Conservation (phyloP, 441 rosid species). For the Melastoma candidum region DNA sequence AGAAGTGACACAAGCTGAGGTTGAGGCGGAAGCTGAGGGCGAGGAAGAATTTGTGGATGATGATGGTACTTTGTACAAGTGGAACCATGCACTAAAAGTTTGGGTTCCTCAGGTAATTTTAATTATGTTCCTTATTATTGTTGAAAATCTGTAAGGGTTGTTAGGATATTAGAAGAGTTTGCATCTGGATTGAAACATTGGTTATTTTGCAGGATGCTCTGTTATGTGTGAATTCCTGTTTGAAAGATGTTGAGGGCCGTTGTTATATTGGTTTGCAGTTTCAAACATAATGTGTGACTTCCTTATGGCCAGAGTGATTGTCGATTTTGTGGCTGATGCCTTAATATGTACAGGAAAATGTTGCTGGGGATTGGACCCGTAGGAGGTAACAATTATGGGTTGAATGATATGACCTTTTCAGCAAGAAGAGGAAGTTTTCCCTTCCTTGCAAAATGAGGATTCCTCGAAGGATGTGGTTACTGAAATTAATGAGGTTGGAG, state of each 20-base stretch:
- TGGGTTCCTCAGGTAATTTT: conserved; percentile 86
- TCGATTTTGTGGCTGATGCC: too few species aligned
- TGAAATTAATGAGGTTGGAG: conserved; percentile 20
- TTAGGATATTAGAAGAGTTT: not conserved
- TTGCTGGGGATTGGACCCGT: conserved; percentile 16
- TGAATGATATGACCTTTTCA: conserved; percentile 73
- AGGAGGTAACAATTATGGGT: conserved; percentile 33
- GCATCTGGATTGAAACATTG: not conserved
- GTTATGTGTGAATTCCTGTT: too few species aligned
- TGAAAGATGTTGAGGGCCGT: too few species aligned
- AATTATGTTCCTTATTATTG: not conserved
- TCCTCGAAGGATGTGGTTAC: conserved; percentile 30
- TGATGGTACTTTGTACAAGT: conserved; percentile 82
- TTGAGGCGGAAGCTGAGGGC: conserved; percentile 68
- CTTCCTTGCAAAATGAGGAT: conserved; percentile 26
- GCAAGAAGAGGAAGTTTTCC: conserved; percentile 72
- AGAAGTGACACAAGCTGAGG: conserved; percentile 57
- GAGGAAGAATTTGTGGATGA: conserved; percentile 94
- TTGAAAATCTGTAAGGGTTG: not conserved
- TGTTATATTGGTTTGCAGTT: too few species aligned
- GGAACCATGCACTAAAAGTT: conserved; percentile 60
- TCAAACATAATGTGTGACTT: too few species aligned
- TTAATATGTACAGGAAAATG: too few species aligned
- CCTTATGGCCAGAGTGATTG: too few species aligned
- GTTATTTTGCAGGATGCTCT: not conserved